Base-by-base conservation (phyloP, 179 eudicot genomes). In the Beta macrorhiza region DNA sequence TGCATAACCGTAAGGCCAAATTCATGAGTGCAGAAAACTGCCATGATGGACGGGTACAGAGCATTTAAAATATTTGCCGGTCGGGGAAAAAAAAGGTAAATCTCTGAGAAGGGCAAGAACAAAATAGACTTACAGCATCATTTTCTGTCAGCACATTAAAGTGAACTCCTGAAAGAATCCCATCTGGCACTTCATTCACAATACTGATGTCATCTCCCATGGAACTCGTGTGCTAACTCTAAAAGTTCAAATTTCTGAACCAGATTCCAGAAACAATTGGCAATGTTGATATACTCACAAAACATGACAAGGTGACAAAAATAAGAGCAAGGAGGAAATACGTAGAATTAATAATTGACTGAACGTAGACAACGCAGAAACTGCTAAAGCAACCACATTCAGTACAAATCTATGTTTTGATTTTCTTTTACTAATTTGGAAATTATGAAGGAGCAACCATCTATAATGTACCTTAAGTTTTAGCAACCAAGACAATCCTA, bases 71-170 rank as follows among this genome's bases (percentile, higher is more conserved):
- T 14, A 76, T 69, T 25, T 81, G 69, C 70, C 68, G 3, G 59
- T 57, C 75, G 16, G 9, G 29, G 67, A 37, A 37, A 49, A 56
- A 71, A 45, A 61, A 83, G 59, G 9, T 25, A 53, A 68, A 75
- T 45, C 7, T 42, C 47, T 42, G 17, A 57, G 76, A 67, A 59
- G 44, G 70, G 20, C 64, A 22, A 59, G 73, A 70, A 44, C 32
- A 15, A 62, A 45, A 25, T 56, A 78, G 55, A 89, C 97, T 89
- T 88, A 94, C 98, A 14, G 92, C 96, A 72, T 91, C 97, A 44
- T 79, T 72, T 85, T 90, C 92, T 25, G 92, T 84, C 75, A 94
- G 77, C 72, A 94, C 83, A 73, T 73, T 79, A 56, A 94, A 90
- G 12, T 72, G 81, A 79, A 94, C 85, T 73, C 93, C 89, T 55